Evolutionary conservation across 345 rosid species (phyloP).

Genomic region (Camelina hispida): DNA sequence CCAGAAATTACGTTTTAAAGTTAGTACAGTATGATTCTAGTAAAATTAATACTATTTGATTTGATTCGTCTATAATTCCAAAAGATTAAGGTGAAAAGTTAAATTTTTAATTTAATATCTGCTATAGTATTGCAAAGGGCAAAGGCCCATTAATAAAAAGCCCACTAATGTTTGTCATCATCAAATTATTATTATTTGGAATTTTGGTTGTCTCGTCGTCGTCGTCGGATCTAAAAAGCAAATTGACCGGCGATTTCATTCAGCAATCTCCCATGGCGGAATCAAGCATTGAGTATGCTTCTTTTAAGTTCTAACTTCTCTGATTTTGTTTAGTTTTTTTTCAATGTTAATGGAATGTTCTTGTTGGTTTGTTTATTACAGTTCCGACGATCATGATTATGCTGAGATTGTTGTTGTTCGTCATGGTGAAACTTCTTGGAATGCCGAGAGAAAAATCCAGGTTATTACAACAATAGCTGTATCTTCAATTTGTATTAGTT

Average conservation of each 20-base stretch:
- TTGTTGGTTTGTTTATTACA: slow-evolving; percentile 5
- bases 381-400: slow-evolving; percentile 43
- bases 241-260: not conserved
- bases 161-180: not conserved
- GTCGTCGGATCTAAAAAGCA: not conserved
- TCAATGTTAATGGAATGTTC: not conserved
- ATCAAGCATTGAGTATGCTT: slow-evolving; percentile 29
- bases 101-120: too few species aligned
- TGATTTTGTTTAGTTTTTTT: not conserved
- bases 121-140: not conserved
- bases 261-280: slow-evolving; percentile 39
- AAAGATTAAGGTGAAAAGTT: too few species aligned
- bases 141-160: not conserved
- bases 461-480: not conserved
- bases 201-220: not conserved
- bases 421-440: slow-evolving; percentile 90
- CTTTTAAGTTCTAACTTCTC: not conserved
- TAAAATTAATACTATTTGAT: too few species aligned
- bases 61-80: too few species aligned
- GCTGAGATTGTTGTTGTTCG: slow-evolving; percentile 78
- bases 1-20: not conserved
- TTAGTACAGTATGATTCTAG: too few species aligned
- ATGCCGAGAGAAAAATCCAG: slow-evolving; percentile 73
- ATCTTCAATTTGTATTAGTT: not conserved
- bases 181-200: not conserved